phyloP scores from a whole-genome alignment of 768 basidiomycete species.

The Agaricus blazei region DNA sequence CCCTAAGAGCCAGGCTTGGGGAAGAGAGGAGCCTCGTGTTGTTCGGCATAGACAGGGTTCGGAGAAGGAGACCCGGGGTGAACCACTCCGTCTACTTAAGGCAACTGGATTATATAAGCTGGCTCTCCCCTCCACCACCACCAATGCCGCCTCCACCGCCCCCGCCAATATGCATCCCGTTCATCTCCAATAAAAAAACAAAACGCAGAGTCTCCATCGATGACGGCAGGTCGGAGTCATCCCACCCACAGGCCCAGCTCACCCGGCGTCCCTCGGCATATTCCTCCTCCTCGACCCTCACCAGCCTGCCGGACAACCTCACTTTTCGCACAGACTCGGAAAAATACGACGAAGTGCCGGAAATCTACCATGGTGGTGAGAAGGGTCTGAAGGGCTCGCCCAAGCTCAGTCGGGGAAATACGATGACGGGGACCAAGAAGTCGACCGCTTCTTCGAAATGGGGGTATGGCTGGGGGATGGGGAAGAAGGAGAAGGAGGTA shows the following conservation, averaged over 20 bases:
- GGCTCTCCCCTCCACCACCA: too few species aligned
- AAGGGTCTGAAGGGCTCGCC: conserved; percentile 34
- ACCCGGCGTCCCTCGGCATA: conserved; percentile 29
- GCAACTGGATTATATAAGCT: too few species aligned
- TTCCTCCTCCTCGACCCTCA: conserved; percentile 39
- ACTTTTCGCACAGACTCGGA: conserved; percentile 61
- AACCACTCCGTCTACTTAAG: too few species aligned
- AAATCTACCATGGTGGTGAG: conserved; percentile 24
- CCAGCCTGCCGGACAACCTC: conserved; percentile 40
- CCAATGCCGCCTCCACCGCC: conserved; percentile 42
- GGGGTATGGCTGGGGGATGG: conserved; percentile 72
- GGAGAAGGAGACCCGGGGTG: too few species aligned
- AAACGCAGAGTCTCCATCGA: conserved; percentile 41
- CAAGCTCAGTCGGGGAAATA: conserved; percentile 43
- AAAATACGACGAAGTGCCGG: conserved; percentile 45
- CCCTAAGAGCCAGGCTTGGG: too few species aligned
- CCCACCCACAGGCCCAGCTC: conserved; percentile 11
- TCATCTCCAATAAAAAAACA: conserved; percentile 40
- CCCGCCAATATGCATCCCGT: conserved; percentile 60
- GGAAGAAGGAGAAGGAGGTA: conserved; percentile 45
- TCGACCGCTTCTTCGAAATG: conserved; percentile 41
- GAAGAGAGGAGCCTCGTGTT: too few species aligned
- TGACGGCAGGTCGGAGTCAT: conserved; percentile 23
- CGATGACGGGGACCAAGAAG: conserved; percentile 57
- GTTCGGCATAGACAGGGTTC: too few species aligned